A percentile compares a stretch with the other conserved stretches of the same genome.
These are phyloP conservation scores for Fusarium begoniae DNA, from an alignment of 2,329 filamentous ascomycete genomes.

Conservation along the genomic window DNA sequence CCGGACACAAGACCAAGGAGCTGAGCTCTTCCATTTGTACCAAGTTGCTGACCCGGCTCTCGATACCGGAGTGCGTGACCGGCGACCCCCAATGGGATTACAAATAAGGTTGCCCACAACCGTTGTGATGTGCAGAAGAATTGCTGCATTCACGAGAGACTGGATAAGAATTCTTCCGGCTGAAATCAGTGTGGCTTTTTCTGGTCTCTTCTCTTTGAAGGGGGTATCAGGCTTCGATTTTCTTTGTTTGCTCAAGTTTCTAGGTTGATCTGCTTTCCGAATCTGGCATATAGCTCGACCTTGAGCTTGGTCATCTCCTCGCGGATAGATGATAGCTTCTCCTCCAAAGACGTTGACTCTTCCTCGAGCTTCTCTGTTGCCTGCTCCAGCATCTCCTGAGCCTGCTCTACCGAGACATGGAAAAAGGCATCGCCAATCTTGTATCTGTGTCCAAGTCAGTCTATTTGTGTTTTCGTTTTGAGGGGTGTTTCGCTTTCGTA, in stretches of 20 bases:
- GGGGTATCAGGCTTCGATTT: conserved; percentile 32
- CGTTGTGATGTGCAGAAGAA: conserved; percentile 16
- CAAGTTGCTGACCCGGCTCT: conserved; percentile 16
- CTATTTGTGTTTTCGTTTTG: neutral
- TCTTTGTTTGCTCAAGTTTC: conserved; percentile 70
- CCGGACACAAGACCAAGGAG: conserved; percentile 7
- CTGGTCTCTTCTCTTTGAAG: conserved; percentile 5
- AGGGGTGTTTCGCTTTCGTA: conserved; percentile 57
- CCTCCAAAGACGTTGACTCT: conserved; percentile 79
- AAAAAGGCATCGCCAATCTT: conserved; percentile 98
- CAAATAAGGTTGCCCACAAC: conserved; percentile 20
- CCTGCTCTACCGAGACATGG: conserved; percentile 82
- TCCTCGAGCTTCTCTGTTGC: conserved; percentile 79
- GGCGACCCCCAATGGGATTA: conserved; percentile 24
- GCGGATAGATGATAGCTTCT: conserved; percentile 75
- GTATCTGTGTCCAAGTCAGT: conserved; percentile 68
- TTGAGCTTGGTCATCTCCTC: conserved; percentile 93
- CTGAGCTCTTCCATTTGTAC: neutral
- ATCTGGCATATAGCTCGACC: conserved; percentile 90
- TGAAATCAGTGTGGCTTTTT: conserved; percentile 8
- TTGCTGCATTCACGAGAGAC: conserved; percentile 14
- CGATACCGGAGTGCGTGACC: conserved; percentile 27
- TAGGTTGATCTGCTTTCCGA: conserved; percentile 96
- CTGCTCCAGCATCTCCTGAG: conserved; percentile 81
- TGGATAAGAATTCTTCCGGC: conserved; percentile 38